Evolutionary conservation across 179 eudicot species (phyloP), one percentile per base, ranked within the genome.

Genomic region (Corrigiola litoralis): DNA sequence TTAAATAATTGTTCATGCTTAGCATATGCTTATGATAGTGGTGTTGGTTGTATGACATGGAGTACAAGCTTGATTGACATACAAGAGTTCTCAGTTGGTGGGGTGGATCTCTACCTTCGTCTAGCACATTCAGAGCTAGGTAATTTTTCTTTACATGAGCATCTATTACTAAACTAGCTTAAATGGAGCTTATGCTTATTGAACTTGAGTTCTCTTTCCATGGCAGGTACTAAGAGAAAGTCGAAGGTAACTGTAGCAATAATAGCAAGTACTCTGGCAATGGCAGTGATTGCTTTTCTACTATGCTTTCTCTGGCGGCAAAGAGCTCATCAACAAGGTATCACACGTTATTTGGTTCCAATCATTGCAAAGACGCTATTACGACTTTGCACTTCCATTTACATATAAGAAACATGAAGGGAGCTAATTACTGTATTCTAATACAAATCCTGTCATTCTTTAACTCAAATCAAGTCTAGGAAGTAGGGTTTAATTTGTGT

Each of bases 21-120:
- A 8, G 73, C 81, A 36, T 72, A 59, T 72, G 56, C 77, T n/a
- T 68, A 63, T 48, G 14, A 37, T 45, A 40, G 12, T 0, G 77
- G 73, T 21, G 31, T 64, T 21, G 77, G 77, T 17, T 77, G 80
- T 62, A 25, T 77, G 74, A 18, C 36, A 24, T 79, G 79, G 82
- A 51, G 31, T 10, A 56, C 51, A 53, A 44, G 11, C 25, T 65
- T 75, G 27, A 34, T 71, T 12, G 79, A 71, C 41, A 40, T 72
- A 2, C 71, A 70, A 5, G 33, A 79, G 25, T 63, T 79, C 18
- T 23, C 73, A 17, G 8, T 13, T 24, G 44, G n/a, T 0, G 79
- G 82, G 8, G 51, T 40, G 17, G 76, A 78, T 63, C 64, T 74
- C 38, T 66, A 41, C 54, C 40, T 78, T 25, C 75, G 77, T 5